Evolutionary conservation across 108 stramenopile genomes (phyloP).

Genomic region (Parietichytrium sp.): DNA sequence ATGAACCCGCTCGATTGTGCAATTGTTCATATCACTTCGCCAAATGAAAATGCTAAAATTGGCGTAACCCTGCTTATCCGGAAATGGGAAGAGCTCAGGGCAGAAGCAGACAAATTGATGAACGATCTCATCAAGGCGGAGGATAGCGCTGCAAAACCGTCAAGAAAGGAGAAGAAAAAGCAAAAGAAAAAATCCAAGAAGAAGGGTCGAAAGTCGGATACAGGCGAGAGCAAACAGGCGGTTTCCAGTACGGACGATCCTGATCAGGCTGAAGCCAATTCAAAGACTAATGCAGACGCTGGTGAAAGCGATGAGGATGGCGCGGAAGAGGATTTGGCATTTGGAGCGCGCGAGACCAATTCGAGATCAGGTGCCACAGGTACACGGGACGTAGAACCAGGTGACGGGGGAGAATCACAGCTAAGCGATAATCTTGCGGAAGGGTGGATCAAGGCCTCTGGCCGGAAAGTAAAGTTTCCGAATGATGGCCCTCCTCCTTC

Average conservation of each 20-base stretch:
- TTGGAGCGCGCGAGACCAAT: too few relatives aligned
- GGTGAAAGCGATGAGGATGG: not conserved
- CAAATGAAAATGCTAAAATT: not conserved
- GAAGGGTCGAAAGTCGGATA: too few relatives aligned
- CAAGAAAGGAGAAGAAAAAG: not conserved
- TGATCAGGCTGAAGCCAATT: not conserved
- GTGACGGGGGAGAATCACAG: not conserved
- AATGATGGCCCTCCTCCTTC: too few relatives aligned
- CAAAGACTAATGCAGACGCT: not conserved
- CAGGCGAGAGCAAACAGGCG: too few relatives aligned
- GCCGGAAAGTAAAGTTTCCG: conserved; percentile 17
- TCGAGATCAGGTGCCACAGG: too few relatives aligned
- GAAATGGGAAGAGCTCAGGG: not conserved
- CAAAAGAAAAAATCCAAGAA: conserved; percentile 7
- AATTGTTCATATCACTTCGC: not conserved
- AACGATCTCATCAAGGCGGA: not conserved
- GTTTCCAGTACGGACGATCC: not conserved
- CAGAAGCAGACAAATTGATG: not conserved
- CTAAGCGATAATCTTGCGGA: not conserved
- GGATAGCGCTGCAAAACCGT: not conserved
- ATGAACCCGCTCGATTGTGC: not conserved
- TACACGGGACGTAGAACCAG: not conserved
- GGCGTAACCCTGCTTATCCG: not conserved
- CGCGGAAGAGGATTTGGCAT: too few relatives aligned
- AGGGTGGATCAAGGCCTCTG: not conserved